Evolutionary conservation across 2,329 filamentous ascomycete genomes (phyloP).

Genomic region (Metarhizium robertsii): DNA sequence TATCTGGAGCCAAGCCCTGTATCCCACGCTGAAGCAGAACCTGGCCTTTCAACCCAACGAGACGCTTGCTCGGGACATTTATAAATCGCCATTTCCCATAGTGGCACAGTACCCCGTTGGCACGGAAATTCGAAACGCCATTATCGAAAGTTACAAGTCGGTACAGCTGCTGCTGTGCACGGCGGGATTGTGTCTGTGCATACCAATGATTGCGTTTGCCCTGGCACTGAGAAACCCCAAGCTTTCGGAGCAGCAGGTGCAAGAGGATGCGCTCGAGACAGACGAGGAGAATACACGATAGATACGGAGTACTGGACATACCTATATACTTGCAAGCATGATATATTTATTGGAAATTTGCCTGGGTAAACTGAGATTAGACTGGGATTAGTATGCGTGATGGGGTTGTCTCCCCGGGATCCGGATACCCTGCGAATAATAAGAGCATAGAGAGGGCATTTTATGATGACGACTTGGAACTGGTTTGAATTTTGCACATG

Average conservation of each 20-base stretch:
- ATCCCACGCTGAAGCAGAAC: constrained; percentile 19
- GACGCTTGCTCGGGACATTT: constrained; percentile 25
- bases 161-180: constrained; percentile 35
- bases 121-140: constrained; percentile 31
- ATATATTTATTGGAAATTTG: neutral
- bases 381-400: too few species aligned
- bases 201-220: constrained; percentile 37
- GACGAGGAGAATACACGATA: neutral
- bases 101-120: constrained; percentile 28
- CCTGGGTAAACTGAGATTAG: too few species aligned
- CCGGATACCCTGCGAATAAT: neutral
- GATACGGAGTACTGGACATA: neutral
- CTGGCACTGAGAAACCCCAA: constrained; percentile 32
- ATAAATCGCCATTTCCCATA: constrained; percentile 26
- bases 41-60: constrained; percentile 24
- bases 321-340: neutral
- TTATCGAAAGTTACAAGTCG: constrained; percentile 34
- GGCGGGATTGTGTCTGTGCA: constrained; percentile 34
- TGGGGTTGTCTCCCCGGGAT: neutral
- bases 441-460: neutral
- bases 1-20: constrained; percentile 32
- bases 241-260: constrained; percentile 27
- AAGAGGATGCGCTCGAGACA: constrained; percentile 9
- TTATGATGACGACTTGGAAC: neutral
- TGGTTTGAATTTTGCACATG: neutral